Conservation (phyloP, 2,329 filamentous ascomycete species). For the Aspergillus candidus region DNA sequence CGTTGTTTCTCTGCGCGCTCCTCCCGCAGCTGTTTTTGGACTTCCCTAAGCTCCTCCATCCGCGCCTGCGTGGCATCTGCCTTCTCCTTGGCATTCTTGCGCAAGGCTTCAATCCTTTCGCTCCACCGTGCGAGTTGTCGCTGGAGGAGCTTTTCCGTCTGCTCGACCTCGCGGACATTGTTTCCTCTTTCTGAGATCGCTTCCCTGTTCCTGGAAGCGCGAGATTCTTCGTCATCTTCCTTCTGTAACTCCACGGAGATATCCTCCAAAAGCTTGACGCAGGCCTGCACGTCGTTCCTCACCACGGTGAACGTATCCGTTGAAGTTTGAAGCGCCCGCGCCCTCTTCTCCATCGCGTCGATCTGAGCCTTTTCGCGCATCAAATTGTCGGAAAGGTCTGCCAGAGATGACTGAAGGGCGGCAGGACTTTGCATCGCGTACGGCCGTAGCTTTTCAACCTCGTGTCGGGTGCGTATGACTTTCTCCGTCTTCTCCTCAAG, state of each 20-base stretch:
- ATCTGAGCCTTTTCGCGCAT: constrained; percentile 75
- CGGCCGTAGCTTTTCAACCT: constrained; percentile 81
- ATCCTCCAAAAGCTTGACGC: constrained; percentile 84
- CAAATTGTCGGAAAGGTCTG: constrained; percentile 74
- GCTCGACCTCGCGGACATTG: constrained; percentile 84
- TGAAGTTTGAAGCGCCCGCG: constrained; percentile 86
- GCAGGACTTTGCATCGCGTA: constrained; percentile 88
- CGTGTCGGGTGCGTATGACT: constrained; percentile 65
- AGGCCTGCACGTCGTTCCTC: constrained; percentile 74
- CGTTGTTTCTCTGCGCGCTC: constrained; percentile 81
- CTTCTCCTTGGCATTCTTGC: constrained; percentile 74
- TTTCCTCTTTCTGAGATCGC: constrained; percentile 81
- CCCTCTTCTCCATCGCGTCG: constrained; percentile 76
- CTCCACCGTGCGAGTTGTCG: constrained; percentile 80
- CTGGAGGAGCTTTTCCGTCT: constrained; percentile 75
- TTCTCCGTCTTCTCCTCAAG: constrained; percentile 47
- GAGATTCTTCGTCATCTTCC: constrained; percentile 82
- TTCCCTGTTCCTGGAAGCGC: constrained; percentile 76
- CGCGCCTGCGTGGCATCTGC: constrained; percentile 72
- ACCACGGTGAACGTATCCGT: constrained; percentile 84
- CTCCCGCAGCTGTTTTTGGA: constrained; percentile 74
- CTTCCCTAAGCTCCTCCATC: constrained; percentile 80
- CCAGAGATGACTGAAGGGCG: constrained; percentile 71
- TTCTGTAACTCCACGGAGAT: constrained; percentile 76
- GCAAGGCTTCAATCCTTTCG: constrained; percentile 77